Percentiles rank a stretch among this genome's conserved stretches.
phyloP scores from a whole-genome alignment of 306 rosid species.

The Betula pendula region DNA sequence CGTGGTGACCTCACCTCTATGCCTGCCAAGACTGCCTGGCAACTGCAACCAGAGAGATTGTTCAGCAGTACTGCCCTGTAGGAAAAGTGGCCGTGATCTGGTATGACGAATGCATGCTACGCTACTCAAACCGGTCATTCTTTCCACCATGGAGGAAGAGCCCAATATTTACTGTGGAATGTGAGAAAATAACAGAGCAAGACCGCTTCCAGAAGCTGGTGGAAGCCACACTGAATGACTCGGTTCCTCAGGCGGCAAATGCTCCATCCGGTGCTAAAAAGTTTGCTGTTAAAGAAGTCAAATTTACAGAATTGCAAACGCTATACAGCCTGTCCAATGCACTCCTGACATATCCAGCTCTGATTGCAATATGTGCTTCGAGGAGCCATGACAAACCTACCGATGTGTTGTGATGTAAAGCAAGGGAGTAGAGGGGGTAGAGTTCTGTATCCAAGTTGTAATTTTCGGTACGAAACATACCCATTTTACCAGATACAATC shows the following conservation, averaged over 20 bases:
- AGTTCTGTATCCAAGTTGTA: conserved; percentile 26
- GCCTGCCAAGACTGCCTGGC: conserved; percentile 27
- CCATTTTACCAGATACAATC: background rate
- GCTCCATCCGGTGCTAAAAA: conserved; percentile 7
- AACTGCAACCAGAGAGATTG: conserved; percentile 8
- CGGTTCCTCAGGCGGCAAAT: conserved; percentile 12
- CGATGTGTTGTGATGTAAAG: conserved; percentile 1
- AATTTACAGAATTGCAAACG: background rate
- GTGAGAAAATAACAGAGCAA: background rate
- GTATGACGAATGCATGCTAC: conserved; percentile 38
- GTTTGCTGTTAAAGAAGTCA: background rate
- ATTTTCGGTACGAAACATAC: conserved; percentile 11
- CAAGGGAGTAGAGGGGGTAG: conserved; percentile 7
- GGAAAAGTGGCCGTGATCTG: conserved; percentile 25
- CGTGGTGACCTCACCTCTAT: background rate
- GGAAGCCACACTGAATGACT: background rate
- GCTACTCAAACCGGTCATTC: conserved; percentile 32
- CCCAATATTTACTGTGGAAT: background rate
- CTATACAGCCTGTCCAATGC: conserved; percentile 39
- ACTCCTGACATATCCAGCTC: conserved; percentile 23
- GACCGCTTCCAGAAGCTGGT: conserved; percentile 1
- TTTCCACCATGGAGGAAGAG: background rate
- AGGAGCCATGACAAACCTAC: background rate
- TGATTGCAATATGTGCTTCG: conserved; percentile 24
- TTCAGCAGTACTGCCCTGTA: background rate